phyloP scores from a whole-genome alignment of 1,284 basidiomycete species.

The Pisolithus thermaeus region DNA sequence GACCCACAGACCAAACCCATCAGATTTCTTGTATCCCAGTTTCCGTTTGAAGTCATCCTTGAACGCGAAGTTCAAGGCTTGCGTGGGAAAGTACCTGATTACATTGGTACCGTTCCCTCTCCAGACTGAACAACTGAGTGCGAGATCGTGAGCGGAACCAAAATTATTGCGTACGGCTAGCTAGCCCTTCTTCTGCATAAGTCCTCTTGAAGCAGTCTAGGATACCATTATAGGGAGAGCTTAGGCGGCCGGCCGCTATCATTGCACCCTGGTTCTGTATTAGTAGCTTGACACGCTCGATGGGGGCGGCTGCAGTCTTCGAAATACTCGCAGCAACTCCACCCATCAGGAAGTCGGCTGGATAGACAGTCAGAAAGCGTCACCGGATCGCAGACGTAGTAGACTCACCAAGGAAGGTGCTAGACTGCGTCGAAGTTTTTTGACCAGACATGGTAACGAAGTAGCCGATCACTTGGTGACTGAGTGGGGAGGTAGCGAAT shows the following conservation, averaged over 20 bases:
- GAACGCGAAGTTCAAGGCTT: conserved; percentile 52
- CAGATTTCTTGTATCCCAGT: conserved; percentile 49
- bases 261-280: conserved; percentile 62
- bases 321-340: conserved; percentile 52
- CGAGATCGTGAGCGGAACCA: neutral
- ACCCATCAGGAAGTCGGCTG: conserved; percentile 47
- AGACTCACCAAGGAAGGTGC: conserved; percentile 20
- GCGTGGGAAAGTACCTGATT: conserved; percentile 62
- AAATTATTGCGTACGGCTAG: conserved; percentile 29
- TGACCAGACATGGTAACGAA: too few relatives aligned
- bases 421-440: neutral
- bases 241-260: conserved; percentile 53
- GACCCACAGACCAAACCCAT: conserved; percentile 52
- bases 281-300: conserved; percentile 67
- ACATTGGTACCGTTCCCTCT: conserved; percentile 61
- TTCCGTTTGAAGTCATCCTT: conserved; percentile 44
- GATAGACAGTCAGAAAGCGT: conserved; percentile 1
- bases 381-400: neutral
- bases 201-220: conserved; percentile 53
- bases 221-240: conserved; percentile 56
- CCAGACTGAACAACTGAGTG: conserved; percentile 39
- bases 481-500: too few relatives aligned
- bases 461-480: too few relatives aligned
- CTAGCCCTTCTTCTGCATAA: conserved; percentile 49
- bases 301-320: conserved; percentile 68